A percentile compares a stretch with the other conserved stretches of the same genome.
phyloP scores from a whole-genome alignment of 2,329 filamentous ascomycete species.

The Diplodia mutila region DNA sequence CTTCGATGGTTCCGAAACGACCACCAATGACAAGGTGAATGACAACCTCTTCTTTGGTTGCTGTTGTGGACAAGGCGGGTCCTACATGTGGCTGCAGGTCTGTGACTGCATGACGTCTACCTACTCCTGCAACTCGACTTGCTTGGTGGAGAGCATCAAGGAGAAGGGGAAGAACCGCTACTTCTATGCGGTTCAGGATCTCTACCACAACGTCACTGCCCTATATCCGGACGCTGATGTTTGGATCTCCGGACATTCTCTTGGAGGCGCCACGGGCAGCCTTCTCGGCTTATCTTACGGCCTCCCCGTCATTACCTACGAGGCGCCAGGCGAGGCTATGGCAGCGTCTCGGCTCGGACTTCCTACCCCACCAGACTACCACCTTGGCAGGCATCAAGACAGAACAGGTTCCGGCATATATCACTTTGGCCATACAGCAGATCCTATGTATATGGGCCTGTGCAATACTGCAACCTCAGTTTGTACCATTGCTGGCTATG shows the following conservation, averaged over 20 bases:
- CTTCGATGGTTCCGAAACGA: constrained; percentile 96
- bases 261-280: constrained; percentile 88
- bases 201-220: constrained; percentile 90
- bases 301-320: constrained; percentile 86
- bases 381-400: constrained; percentile 58
- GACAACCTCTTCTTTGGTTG: constrained; percentile 98
- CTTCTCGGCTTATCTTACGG: constrained; percentile 90
- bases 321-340: constrained; percentile 89
- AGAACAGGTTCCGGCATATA: constrained; percentile 75
- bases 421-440: constrained; percentile 94
- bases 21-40: constrained; percentile 95
- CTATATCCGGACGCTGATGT: constrained; percentile 83
- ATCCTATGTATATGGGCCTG: constrained; percentile 90
- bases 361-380: constrained; percentile 77
- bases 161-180: constrained; percentile 86
- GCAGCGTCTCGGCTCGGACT: constrained; percentile 83
- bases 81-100: constrained; percentile 86
- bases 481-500: constrained; percentile 91
- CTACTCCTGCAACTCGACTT: constrained; percentile 91
- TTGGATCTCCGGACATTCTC: constrained; percentile 90
- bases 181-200: constrained; percentile 83
- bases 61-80: constrained; percentile 92
- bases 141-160: constrained; percentile 72
- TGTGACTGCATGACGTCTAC: constrained; percentile 89
- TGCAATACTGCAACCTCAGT: constrained; percentile 89